These are phyloP conservation scores for Oehlia diaphana DNA, from an alignment of 192 early-diverging fungal species.

Conservation along the genomic window DNA sequence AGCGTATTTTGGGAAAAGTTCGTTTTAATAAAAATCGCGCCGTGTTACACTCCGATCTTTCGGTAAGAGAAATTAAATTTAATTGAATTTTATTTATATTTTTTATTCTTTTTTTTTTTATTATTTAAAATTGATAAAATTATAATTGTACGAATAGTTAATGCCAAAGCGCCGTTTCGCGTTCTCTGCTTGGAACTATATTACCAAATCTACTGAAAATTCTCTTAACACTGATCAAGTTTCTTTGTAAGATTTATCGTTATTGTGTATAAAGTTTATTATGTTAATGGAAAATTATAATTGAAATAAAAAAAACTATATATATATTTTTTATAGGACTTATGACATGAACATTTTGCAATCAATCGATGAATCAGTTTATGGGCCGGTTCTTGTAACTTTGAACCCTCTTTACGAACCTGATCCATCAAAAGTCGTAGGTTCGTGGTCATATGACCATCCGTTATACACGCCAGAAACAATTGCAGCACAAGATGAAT, in stretches of 20 bases:
- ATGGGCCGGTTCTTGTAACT: slow-evolving; percentile 58
- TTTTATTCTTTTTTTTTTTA: neutral
- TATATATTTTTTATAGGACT: slow-evolving; percentile 43
- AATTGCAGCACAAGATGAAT: slow-evolving; percentile 49
- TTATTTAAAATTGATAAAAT: neutral
- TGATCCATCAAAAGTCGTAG: slow-evolving; percentile 38
- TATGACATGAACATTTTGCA: slow-evolving; percentile 70
- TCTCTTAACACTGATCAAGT: slow-evolving; percentile 8
- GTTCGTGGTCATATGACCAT: slow-evolving; percentile 53
- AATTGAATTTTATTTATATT: neutral
- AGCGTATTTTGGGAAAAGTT: slow-evolving; percentile 45
- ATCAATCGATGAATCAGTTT: slow-evolving; percentile 42
- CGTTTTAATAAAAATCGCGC: slow-evolving; percentile 51
- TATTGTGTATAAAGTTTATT: neutral
- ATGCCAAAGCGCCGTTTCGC: slow-evolving; percentile 52
- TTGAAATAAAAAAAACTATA: slow-evolving; percentile 23
- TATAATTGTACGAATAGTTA: slow-evolving; percentile 26
- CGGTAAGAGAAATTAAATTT: slow-evolving; percentile 12
- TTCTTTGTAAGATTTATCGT: slow-evolving; percentile 10
- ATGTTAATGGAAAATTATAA: neutral
- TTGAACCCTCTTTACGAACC: slow-evolving; percentile 60
- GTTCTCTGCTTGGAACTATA: slow-evolving; percentile 65
- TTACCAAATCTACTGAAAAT: slow-evolving; percentile 40
- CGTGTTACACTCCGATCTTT: slow-evolving; percentile 55
- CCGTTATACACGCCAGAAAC: slow-evolving; percentile 44